Evolutionary conservation across 768 basidiomycete species (phyloP), one percentile per base, ranked within the genome.

Genomic region (Agaricus blazei): DNA sequence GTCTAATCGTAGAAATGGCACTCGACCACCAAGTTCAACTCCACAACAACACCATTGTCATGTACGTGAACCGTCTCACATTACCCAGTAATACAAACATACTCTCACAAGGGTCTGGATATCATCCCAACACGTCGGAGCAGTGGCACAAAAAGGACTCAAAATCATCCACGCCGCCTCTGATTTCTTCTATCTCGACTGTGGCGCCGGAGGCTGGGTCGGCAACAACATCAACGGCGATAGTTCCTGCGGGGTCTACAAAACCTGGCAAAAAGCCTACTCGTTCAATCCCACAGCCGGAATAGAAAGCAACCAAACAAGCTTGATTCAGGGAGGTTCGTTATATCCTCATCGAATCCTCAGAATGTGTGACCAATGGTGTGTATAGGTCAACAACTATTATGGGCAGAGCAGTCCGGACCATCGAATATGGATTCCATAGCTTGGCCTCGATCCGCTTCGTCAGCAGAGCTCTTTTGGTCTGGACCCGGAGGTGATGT

Each of bases 171-270:
- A 90, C 54, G 80, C 84, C 0, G 75, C 88, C 3, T 83, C 81
- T n/a, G 82, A 91, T 65, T 87, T 82, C 68, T 90, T 92, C 67
- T 92, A 93, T 68, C 81, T 91, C 19, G 88, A 90, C 63, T 88
- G 86, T 58, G 89, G 89, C 29, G 80, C 65, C 3, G 89, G 88
- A 11, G 83, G 77, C 14, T 90, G 88, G 85, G 70, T 88, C 11
- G 86, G 85, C 0, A 64, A 78, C 38, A 67, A 68, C 57, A 43
- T 59, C 45, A 40, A 58, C 41, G 80, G 81, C 1, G 83, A 83
- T 62, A 82, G 80, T 58, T 90, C 88, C 87, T 88, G 85, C 62
- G 84, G 86, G 60, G 86, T 87, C 0, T 89, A 85, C 81, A 88
- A 89, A 68, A 84, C 84, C 2, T 92, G 89, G 89, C 83, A 87